Percentiles rank a stretch among this genome's conserved stretches.
Evolutionary conservation across 805 yeast species (phyloP).

Genomic region (Torulaspora franciscae): DNA sequence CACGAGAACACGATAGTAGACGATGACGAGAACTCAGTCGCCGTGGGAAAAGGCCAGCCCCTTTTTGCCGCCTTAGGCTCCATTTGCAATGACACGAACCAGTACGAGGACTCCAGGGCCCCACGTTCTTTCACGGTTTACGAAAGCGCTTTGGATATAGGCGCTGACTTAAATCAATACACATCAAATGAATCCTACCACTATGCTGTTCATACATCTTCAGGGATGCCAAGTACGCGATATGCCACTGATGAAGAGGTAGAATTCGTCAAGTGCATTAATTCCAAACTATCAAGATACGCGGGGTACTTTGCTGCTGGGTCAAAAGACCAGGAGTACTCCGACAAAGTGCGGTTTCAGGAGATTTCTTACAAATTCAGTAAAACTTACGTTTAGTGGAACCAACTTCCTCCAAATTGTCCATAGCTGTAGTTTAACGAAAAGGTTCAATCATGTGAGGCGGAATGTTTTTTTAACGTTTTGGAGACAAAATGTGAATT

Average conservation of each 20-base stretch:
- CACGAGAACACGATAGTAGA: constrained; percentile 4
- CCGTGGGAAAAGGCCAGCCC: not conserved
- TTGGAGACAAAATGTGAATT: too few relatives aligned
- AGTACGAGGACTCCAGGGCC: not conserved
- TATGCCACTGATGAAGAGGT: constrained; percentile 10
- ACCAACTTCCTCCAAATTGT: too few relatives aligned
- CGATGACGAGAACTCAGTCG: not conserved
- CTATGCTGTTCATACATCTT: constrained; percentile 5
- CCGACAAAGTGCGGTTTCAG: constrained; percentile 34
- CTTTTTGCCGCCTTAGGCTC: constrained; percentile 1
- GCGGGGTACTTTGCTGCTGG: constrained; percentile 21
- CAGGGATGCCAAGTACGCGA: not conserved
- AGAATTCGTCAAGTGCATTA: constrained; percentile 16
- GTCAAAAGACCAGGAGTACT: constrained; percentile 26
- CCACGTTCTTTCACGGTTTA: not conserved
- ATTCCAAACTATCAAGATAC: constrained; percentile 24
- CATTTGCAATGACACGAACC: not conserved
- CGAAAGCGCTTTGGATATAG: not conserved
- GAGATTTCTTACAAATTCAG: constrained; percentile 34
- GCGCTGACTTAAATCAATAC: not conserved
- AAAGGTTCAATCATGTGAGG: too few relatives aligned
- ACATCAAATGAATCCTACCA: constrained; percentile 2
- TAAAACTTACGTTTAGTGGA: constrained; percentile 27
- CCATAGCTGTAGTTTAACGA: too few relatives aligned
- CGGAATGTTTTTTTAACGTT: too few relatives aligned